These are phyloP conservation scores for Mycena maculata DNA, from an alignment of 768 basidiomycete species.

Conservation along the genomic window DNA sequence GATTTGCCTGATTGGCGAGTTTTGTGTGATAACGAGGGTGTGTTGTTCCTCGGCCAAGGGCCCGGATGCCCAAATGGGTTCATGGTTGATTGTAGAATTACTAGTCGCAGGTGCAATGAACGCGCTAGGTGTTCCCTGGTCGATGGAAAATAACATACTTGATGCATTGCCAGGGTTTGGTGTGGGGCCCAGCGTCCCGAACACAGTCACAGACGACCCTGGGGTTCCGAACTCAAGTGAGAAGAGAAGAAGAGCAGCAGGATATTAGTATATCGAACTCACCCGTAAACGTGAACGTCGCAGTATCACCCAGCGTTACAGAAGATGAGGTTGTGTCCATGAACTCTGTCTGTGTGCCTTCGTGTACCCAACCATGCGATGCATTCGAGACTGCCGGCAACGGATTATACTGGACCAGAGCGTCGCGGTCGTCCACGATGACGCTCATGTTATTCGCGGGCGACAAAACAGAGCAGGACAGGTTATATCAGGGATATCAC, in stretches of 20 bases:
- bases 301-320: constrained; percentile 8
- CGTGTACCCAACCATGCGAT: neutral
- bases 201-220: constrained; percentile 16
- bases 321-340: neutral
- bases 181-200: neutral
- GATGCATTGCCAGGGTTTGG: neutral
- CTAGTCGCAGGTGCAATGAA: neutral
- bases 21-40: neutral
- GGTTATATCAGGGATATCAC: too few relatives aligned
- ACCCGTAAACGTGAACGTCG: constrained; percentile 6
- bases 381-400: too few relatives aligned
- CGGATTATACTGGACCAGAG: constrained; percentile 3
- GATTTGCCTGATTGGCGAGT: neutral
- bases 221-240: neutral
- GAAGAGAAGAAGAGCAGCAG: too few relatives aligned
- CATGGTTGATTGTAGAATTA: neutral
- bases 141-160: neutral
- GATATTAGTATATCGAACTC: neutral
- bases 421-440: constrained; percentile 12
- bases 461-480: too few relatives aligned
- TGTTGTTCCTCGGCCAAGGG: neutral
- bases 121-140: neutral
- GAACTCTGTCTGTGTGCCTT: neutral
- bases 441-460: too few relatives aligned
- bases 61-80: neutral